These are phyloP conservation scores for Polysphondylium violaceum DNA, from an alignment of 78 protist genomes.

Conservation along the genomic window DNA sequence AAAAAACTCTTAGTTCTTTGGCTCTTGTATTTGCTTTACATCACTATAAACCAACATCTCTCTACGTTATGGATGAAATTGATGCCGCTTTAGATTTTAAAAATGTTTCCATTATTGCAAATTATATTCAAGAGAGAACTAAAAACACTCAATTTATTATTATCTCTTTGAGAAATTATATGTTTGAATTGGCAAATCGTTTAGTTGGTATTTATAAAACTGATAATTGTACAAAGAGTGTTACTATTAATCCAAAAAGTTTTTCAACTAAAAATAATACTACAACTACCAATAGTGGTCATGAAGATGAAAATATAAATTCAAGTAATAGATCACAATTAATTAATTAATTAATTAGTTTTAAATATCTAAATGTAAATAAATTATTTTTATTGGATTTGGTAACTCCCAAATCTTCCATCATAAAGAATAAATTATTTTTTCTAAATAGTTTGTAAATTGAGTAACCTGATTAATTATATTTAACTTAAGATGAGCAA, in stretches of 20 bases:
- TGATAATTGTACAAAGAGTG: slow-evolving; percentile 94
- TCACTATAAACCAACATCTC: slow-evolving; percentile 99
- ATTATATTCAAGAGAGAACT: slow-evolving; percentile 99
- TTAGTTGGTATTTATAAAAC: slow-evolving; percentile 99
- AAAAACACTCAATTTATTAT: slow-evolving; percentile 99
- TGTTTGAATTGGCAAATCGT: slow-evolving; percentile 99
- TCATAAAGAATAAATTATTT: too few species aligned
- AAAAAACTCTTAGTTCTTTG: slow-evolving; percentile 99
- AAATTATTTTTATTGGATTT: too few species aligned
- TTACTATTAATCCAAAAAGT: slow-evolving; percentile 96
- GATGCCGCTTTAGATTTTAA: slow-evolving; percentile 99
- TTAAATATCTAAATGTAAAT: too few species aligned
- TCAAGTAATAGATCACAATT: too few species aligned
- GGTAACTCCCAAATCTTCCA: too few species aligned
- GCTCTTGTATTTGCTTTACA: slow-evolving; percentile 99
- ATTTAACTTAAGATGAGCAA: too few species aligned
- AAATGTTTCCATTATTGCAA: slow-evolving; percentile 97
- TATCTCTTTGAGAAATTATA: slow-evolving; percentile 98
- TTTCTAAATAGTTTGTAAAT: too few species aligned
- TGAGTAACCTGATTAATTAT: too few species aligned
- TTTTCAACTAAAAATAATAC: background rate
- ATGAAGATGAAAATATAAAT: too few species aligned
- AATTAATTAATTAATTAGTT: too few species aligned
- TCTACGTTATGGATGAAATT: slow-evolving; percentile 99
- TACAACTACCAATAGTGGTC: too few species aligned